Base-by-base conservation (phyloP, 345 rosid species). In the Adansonia digitata region DNA sequence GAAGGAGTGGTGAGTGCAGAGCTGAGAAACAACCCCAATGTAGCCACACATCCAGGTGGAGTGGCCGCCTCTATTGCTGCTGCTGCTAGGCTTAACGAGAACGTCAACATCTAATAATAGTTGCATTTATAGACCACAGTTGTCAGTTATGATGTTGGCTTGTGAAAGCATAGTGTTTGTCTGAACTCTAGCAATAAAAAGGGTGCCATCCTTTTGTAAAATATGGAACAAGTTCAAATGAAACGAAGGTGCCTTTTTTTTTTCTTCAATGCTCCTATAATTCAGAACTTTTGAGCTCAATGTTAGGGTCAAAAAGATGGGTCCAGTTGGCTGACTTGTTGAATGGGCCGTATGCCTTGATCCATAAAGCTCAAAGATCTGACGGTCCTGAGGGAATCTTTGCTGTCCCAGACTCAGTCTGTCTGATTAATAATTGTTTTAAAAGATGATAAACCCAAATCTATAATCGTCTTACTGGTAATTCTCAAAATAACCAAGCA, bases 71-170 rank as follows among this genome's bases (percentile, higher is more conserved):
- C 97, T 0, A 69, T 94, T 31, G 82, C 90, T 1, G 86, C 90
- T 0, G 94, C 98, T 0, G 96, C 94, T 48, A 83, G 86, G 78
- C 90, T 90, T 12, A 92, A 90, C 49, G 87, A 88, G 79, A 76
- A 62, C 4, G 20, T 49, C n/a, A 69, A 24, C 10, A 1, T 31
- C 5, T 82, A 29, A 69, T 46, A 29, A 2, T 0, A 42, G 18
- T 20, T 18, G 3, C 14, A 35, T 18, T 40, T 15, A 26, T 7
- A 24, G n/a, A n/a, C n/a, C 4, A 3, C 31, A 27, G 65, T 60
- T 31, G 7, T 24, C 11, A 12, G 20, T 27, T 2, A 8, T 31
- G 14, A 42, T 12, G 51, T 6, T 42, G 15, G 34, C 17, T 3
- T 0, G 48, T 39, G 29, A 20, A 20, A 66, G 20, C 42, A 39